Conservation (phyloP, 2,329 filamentous ascomycete genomes). For the Stylonectria norvegica region DNA sequence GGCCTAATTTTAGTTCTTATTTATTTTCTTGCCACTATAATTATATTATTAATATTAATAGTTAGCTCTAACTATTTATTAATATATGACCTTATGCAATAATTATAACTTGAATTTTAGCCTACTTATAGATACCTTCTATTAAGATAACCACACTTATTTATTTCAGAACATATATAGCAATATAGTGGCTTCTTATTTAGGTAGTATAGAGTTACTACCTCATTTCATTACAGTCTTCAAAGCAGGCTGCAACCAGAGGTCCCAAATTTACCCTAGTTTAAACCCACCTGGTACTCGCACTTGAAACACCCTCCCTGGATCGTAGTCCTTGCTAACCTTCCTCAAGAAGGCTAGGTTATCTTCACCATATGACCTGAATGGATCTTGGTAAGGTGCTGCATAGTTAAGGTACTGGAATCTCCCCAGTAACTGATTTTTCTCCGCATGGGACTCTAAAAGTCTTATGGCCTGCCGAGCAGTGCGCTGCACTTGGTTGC, state of each 20-base stretch:
- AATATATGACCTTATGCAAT: no score
- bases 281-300: conserved; percentile 32
- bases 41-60: no score
- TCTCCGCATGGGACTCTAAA: conserved; percentile 39
- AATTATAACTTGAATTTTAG: no score
- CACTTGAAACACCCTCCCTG: conserved; percentile 31
- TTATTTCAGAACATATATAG: no score
- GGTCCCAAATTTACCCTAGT: background rate
- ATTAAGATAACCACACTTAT: no score
- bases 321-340: conserved; percentile 33
- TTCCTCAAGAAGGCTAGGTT: conserved; percentile 30
- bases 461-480: conserved; percentile 36
- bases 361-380: conserved; percentile 34
- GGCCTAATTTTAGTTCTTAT: no score
- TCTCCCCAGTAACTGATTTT: conserved; percentile 22
- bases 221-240: background rate
- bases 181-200: background rate
- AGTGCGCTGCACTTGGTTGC: background rate
- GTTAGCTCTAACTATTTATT: no score
- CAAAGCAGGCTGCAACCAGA: background rate
- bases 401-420: conserved; percentile 44
- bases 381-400: conserved; percentile 33
- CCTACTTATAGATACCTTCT: no score
- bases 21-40: no score
- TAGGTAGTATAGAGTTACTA: background rate